Evolutionary conservation across 2,329 filamentous ascomycete species (phyloP).

Genomic region (Thielaviopsis populi): DNA sequence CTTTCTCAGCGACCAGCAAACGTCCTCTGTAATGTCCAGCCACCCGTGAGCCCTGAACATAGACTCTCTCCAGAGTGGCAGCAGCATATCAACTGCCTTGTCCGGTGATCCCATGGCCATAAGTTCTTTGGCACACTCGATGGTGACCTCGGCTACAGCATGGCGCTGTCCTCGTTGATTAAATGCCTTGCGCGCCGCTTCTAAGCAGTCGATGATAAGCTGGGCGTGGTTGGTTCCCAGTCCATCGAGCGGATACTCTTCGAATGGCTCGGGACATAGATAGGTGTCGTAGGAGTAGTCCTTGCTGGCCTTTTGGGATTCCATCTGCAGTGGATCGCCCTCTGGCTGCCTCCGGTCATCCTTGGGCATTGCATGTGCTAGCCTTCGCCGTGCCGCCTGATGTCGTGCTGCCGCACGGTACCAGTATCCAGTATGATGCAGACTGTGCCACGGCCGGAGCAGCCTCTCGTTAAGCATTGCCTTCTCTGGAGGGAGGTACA

Average conservation of each 20-base stretch:
- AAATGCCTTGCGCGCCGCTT: constrained; percentile 39
- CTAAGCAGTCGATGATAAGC: constrained; percentile 38
- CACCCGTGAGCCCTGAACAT: constrained; percentile 44
- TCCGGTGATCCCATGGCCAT: constrained; percentile 36
- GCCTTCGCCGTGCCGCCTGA: constrained; percentile 34
- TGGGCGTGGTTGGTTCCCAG: constrained; percentile 39
- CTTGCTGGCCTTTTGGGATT: constrained; percentile 29
- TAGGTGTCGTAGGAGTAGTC: constrained; percentile 49
- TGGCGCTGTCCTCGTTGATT: constrained; percentile 38
- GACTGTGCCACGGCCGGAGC: constrained; percentile 45
- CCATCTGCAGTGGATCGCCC: constrained; percentile 29
- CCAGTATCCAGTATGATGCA: constrained; percentile 56
- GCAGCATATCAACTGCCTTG: constrained; percentile 37
- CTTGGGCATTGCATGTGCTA: constrained; percentile 43
- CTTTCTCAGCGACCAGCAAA: constrained; percentile 45
- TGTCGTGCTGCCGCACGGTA: constrained; percentile 46
- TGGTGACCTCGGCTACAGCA: constrained; percentile 38
- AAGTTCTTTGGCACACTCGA: constrained; percentile 44
- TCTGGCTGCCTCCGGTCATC: constrained; percentile 41
- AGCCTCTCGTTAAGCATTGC: constrained; percentile 40
- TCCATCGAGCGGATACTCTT: constrained; percentile 36
- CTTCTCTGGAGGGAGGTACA: constrained; percentile 46
- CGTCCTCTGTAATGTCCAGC: constrained; percentile 43
- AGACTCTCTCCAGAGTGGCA: constrained; percentile 42
- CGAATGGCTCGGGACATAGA: constrained; percentile 47